phyloP scores from a whole-genome alignment of 2,329 filamentous ascomycete species.

The Cladobotryum protrusum region DNA sequence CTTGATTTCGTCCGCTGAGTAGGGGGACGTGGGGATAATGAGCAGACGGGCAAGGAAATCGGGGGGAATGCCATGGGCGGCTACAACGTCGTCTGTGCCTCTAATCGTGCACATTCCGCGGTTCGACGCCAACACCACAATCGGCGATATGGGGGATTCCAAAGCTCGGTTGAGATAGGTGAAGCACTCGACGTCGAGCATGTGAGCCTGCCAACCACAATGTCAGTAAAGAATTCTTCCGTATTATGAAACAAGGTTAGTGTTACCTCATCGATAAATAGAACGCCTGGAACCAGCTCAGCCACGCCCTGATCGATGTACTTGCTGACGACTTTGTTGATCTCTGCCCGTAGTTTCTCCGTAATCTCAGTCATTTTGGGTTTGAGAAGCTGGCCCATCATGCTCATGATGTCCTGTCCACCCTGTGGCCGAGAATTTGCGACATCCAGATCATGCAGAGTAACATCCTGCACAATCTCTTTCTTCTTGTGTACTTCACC shows the following conservation, averaged over 20 bases:
- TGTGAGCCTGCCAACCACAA: conserved; percentile 66
- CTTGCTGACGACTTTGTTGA: conserved; percentile 98
- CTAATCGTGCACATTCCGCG: conserved; percentile 89
- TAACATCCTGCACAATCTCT: conserved; percentile 98
- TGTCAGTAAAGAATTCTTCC: conserved; percentile 10
- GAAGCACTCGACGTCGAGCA: conserved; percentile 99
- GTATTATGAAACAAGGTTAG: neutral
- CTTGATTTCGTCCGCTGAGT: conserved; percentile 83
- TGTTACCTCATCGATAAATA: conserved; percentile 96
- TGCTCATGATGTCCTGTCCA: conserved; percentile 99
- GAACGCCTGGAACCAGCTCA: conserved; percentile 92
- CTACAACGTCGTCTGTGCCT: conserved; percentile 73
- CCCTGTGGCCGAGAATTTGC: conserved; percentile 93
- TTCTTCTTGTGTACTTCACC: conserved; percentile 99
- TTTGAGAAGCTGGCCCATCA: conserved; percentile 99
- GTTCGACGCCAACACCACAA: conserved; percentile 96
- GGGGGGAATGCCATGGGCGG: conserved; percentile 87
- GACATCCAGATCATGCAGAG: conserved; percentile 91
- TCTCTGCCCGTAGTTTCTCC: conserved; percentile 89
- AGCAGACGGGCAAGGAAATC: conserved; percentile 91
- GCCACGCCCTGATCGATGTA: conserved; percentile 98
- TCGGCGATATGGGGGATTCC: conserved; percentile 88
- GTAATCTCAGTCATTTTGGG: conserved; percentile 99
- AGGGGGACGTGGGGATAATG: conserved; percentile 91
- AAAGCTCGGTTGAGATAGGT: conserved; percentile 98